Conservation (phyloP, 208 protist species). For the Jaenimonas drosophilae region DNA sequence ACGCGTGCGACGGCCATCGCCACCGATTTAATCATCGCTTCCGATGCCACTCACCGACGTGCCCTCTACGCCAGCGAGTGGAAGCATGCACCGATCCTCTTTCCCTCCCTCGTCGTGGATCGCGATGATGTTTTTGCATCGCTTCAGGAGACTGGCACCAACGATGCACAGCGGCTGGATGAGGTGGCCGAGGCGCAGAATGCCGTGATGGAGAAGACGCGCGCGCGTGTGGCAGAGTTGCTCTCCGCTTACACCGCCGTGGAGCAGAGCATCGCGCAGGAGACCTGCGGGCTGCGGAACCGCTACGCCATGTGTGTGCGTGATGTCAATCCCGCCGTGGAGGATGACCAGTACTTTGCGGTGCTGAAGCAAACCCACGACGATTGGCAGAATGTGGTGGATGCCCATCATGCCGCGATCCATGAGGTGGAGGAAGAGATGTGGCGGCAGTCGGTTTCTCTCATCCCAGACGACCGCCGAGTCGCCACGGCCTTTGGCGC, state of each 20-base stretch:
- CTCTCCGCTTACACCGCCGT: slow-evolving; percentile 17
- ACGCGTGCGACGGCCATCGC: no score
- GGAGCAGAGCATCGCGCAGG: slow-evolving; percentile 21
- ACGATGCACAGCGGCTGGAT: slow-evolving; percentile 15
- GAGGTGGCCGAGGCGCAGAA: slow-evolving; percentile 11
- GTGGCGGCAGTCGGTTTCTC: slow-evolving; percentile 16
- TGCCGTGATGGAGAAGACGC: slow-evolving; percentile 19
- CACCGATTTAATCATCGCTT: no score
- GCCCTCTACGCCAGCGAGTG: no score
- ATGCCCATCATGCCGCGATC: slow-evolving; percentile 11
- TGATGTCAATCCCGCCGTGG: slow-evolving; percentile 48
- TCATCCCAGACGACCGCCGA: slow-evolving; percentile 46
- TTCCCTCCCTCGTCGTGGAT: slow-evolving; percentile 15
- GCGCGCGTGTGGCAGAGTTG: slow-evolving; percentile 14
- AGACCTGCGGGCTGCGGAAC: slow-evolving; percentile 24
- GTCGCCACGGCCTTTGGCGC: slow-evolving; percentile 25
- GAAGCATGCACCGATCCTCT: slow-evolving; percentile 13
- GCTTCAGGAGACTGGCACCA: slow-evolving; percentile 1
- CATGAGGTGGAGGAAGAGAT: slow-evolving; percentile 32
- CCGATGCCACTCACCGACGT: no score
- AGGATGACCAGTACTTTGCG: slow-evolving; percentile 33
- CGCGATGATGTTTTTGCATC: slow-evolving; percentile 42
- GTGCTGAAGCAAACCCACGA: slow-evolving; percentile 27
- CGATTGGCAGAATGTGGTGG: slow-evolving; percentile 26
- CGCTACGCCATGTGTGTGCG: slow-evolving; percentile 44